Base-by-base conservation (phyloP, 2,329 filamentous ascomycete species). In the Cadophora gregata region DNA sequence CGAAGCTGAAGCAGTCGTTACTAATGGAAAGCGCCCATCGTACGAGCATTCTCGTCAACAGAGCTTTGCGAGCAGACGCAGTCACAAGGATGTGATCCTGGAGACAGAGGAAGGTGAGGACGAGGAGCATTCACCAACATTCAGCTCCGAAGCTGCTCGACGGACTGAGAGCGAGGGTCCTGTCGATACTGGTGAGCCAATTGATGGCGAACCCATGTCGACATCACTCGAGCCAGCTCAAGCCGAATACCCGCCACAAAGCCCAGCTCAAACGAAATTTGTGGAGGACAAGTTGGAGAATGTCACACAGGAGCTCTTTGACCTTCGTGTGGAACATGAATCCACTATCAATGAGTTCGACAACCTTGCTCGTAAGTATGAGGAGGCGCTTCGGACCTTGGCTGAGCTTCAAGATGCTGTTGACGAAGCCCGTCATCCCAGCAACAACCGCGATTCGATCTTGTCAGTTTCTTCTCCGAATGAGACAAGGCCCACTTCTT, bases 281-380 rank as follows among this genome's bases (percentile, higher is more conserved):
- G 92, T 97, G 62, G 91, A 92, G 7, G 95, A 98, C 77, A 97
- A 98, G 80, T 86, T 98, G 16, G 95, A 98, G 75, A 90, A 85
- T 47, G 91, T 98, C 48, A 96, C 91, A 0, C 93, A 97, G 77
- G 96, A 99, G 79, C 88, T 99, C 1, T 87, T 97, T 65, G 93
- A 96, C 73, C 86, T 99, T 61, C 91, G 92, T 19, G 90, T 96
- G 48, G 93, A 97, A 79, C 96, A 99, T 74, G 95, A 98, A 77
- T 83, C 85, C 9, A 95, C 93, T 0, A 77, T 97, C 21, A 89
- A 85, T 70, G 93, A 98, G 66, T 95, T 90, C 73, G 92, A 96
- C 70, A 80, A 88, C 55, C 88, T 99, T 29, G 89, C 93, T 65
- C 85, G 88, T 72, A 98, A 97, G 79, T 99, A 99, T 73, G 93